Percentiles rank a stretch among this genome's conserved stretches.
Conservation (phyloP, 73 alveolate species). For the Uronychia setigera region DNA sequence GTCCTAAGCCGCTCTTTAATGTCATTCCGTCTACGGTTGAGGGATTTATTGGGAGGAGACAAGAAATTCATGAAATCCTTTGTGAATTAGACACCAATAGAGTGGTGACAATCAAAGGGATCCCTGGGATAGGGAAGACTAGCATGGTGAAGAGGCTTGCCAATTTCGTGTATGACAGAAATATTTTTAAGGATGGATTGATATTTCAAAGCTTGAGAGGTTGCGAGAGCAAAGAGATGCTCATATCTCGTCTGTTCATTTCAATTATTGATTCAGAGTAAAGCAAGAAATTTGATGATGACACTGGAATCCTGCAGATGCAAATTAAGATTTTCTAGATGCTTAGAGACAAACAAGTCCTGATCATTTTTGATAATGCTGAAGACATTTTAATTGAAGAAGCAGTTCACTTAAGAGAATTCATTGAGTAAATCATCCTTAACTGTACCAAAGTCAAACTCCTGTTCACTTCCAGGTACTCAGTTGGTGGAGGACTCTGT, state of each 20-base stretch:
- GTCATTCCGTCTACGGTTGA: conserved; percentile 39
- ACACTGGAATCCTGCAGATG: background rate
- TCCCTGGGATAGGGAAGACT: conserved; percentile 73
- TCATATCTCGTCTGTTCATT: conserved; percentile 30
- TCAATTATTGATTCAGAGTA: background rate
- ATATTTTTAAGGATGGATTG: conserved; percentile 34
- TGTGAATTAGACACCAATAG: background rate
- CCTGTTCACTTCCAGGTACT: conserved; percentile 39
- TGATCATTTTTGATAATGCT: conserved; percentile 60
- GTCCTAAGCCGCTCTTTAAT: conserved; percentile 29
- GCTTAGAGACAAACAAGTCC: conserved; percentile 42
- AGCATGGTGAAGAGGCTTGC: conserved; percentile 49
- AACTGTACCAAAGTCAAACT: conserved; percentile 20
- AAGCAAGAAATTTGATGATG: background rate
- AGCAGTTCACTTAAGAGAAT: conserved; percentile 25
- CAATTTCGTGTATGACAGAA: conserved; percentile 46
- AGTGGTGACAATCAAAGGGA: conserved; percentile 58
- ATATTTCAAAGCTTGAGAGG: conserved; percentile 37
- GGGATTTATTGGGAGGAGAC: conserved; percentile 32
- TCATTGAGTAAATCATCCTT: conserved; percentile 16
- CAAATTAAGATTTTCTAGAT: conserved; percentile 8
- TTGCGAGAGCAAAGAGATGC: conserved; percentile 34
- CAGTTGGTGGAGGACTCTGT: conserved; percentile 31
- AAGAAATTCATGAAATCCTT: conserved; percentile 13
- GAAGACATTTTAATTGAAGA: conserved; percentile 54